Evolutionary conservation across 805 yeast species (phyloP), one percentile per base, ranked within the genome.

Genomic region (Metschnikowia baotianmanensis): DNA sequence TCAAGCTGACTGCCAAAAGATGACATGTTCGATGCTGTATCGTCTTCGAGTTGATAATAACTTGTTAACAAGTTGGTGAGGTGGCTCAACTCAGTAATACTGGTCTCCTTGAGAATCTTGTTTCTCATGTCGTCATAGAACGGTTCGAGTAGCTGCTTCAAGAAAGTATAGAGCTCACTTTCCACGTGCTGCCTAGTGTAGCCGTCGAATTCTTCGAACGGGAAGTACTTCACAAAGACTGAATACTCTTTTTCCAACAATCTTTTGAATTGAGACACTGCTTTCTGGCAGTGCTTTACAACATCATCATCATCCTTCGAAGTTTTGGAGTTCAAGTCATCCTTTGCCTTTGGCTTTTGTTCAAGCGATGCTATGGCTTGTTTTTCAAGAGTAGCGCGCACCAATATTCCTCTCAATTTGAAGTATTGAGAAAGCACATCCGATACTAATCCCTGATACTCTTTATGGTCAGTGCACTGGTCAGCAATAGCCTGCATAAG

Each of bases 351-450:
- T 5, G n/a, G 10, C 11, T 25, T 32, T n/a, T 21, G 20, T 33
- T 30, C 37, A 24, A 42, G 6, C n/a, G 38, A 24, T 24, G 43
- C 7, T 9, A 61, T 59, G 5, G 76, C 43, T 33, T 71, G 71
- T 11, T 59, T 58, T 33, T 61, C 49, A 36, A 56, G 53, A 47
- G 71, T 63, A 3, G 72, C 63, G 9, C 59, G 59, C 4, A 87
- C 52, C 6, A 88, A 61, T 24, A 57, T 66, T 12, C 57, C 48
- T 51, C 97, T 74, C 4, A 76, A 61, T 20, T 67, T 71, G 57
- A 83, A 83, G 56, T 86, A 90, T 28, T 72, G 74, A 37, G 69
- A 66, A 47, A 78, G 76, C 35, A 87, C 77, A 45, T 87, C 96
- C 20, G 76, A 65, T 27, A 80, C 55, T 32, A 90, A 62, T 6